A percentile compares a stretch with the other conserved stretches of the same genome.
Conservation (phyloP, 495 filamentous ascomycete species). For the Lepraria neglecta region DNA sequence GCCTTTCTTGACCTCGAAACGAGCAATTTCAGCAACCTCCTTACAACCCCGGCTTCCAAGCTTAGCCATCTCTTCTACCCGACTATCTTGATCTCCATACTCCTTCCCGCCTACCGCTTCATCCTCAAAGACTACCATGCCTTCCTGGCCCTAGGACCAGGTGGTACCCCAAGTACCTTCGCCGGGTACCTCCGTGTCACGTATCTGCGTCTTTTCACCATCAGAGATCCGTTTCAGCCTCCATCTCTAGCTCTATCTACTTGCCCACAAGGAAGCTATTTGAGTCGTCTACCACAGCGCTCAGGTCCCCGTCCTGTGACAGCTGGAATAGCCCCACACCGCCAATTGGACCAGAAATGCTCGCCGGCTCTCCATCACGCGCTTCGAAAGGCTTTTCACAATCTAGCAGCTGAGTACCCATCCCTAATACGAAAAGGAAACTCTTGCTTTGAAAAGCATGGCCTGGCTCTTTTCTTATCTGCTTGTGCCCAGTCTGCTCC, state of each 20-base stretch:
- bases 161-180: slow-evolving; percentile 70
- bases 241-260: slow-evolving; percentile 32
- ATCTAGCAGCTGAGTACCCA: slow-evolving; percentile 43
- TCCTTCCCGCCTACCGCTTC: slow-evolving; percentile 46
- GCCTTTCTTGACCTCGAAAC: slow-evolving; percentile 44
- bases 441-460: slow-evolving; percentile 76
- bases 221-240: slow-evolving; percentile 35
- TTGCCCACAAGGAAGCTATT: slow-evolving; percentile 42
- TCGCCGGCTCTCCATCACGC: slow-evolving; percentile 43
- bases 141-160: slow-evolving; percentile 72
- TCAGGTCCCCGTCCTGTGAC: slow-evolving; percentile 56
- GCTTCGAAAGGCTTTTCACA: slow-evolving; percentile 45
- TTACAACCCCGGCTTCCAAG: slow-evolving; percentile 40
- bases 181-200: slow-evolving; percentile 66
- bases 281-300: slow-evolving; percentile 52
- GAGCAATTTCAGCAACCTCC: slow-evolving; percentile 38
- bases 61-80: slow-evolving; percentile 40
- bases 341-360: slow-evolving; percentile 64
- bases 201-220: slow-evolving; percentile 44
- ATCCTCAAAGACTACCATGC: slow-evolving; percentile 69
- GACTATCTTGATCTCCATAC: slow-evolving; percentile 42
- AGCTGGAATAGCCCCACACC: slow-evolving; percentile 71
- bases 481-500: slow-evolving; percentile 17
- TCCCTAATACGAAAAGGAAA: slow-evolving; percentile 52
- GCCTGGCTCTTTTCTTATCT: slow-evolving; percentile 58